Conservation (phyloP, 164 flowering plant species). For the Magnolia changhungtana region DNA sequence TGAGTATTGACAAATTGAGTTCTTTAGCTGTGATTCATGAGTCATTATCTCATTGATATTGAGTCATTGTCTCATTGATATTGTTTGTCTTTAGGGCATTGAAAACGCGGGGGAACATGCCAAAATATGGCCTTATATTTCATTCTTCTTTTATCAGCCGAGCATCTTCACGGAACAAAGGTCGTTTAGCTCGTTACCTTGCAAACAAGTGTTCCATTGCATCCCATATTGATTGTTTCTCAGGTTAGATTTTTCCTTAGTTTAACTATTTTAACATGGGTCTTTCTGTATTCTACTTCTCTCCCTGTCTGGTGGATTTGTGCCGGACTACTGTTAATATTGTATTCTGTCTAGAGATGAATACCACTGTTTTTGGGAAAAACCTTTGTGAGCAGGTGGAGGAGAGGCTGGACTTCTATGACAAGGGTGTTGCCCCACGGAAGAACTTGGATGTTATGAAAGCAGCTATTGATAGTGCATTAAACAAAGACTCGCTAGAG, state of each 20-base stretch:
- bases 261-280: too few relatives aligned
- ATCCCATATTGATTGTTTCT: slow-evolving; percentile 87
- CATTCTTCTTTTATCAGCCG: slow-evolving; percentile 97
- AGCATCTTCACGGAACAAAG: slow-evolving; percentile 88
- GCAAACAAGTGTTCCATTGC: slow-evolving; percentile 99
- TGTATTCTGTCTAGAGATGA: slow-evolving; percentile 36
- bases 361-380: slow-evolving; percentile 73
- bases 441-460: slow-evolving; percentile 97
- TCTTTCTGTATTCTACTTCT: too few relatives aligned
- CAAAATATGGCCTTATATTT: slow-evolving; percentile 95
- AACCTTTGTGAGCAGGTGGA: slow-evolving; percentile 96
- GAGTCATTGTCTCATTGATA: too few relatives aligned
- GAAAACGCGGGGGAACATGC: too few relatives aligned
- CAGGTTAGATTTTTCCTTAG: slow-evolving; percentile 38
- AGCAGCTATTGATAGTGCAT: slow-evolving; percentile 53
- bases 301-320: background rate
- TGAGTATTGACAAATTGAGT: too few relatives aligned
- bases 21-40: too few relatives aligned
- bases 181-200: slow-evolving; percentile 97
- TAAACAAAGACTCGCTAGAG: slow-evolving; percentile 36
- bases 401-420: slow-evolving; percentile 94
- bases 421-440: slow-evolving; percentile 97
- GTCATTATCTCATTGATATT: too few relatives aligned
- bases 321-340: background rate
- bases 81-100: too few relatives aligned